Percentiles rank a stretch among this genome's conserved stretches.
Evolutionary conservation across 495 filamentous ascomycete species (phyloP).

Genomic region (Talaromyces borbonicus): DNA sequence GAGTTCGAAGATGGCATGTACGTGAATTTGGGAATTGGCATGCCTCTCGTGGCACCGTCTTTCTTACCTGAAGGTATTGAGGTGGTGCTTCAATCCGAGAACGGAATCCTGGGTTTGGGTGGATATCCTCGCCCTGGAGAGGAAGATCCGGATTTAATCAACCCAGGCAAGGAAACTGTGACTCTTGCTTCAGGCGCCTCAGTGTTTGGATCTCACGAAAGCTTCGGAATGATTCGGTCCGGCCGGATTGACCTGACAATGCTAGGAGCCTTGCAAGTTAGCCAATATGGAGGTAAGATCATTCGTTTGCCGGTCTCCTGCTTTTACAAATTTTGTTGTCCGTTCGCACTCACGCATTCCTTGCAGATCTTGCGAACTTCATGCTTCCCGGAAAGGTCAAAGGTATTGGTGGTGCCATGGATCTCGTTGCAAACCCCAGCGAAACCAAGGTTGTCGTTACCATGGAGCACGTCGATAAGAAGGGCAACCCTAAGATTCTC

Average conservation of each 20-base stretch:
- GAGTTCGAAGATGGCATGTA: slow-evolving; percentile 94
- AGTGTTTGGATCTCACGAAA: slow-evolving; percentile 76
- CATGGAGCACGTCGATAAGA: slow-evolving; percentile 89
- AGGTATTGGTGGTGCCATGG: slow-evolving; percentile 89
- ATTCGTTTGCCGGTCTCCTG: neutral
- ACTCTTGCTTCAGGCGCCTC: slow-evolving; percentile 68
- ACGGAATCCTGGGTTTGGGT: slow-evolving; percentile 81
- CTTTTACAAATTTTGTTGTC: too few relatives aligned
- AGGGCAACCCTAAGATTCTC: slow-evolving; percentile 84
- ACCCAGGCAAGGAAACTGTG: slow-evolving; percentile 89
- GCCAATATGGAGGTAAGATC: slow-evolving; percentile 58
- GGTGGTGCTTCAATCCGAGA: slow-evolving; percentile 81
- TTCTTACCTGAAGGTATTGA: slow-evolving; percentile 70
- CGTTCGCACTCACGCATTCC: neutral
- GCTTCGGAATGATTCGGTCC: slow-evolving; percentile 85
- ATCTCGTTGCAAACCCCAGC: slow-evolving; percentile 73
- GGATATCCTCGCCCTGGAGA: slow-evolving; percentile 68
- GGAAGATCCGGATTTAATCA: slow-evolving; percentile 84
- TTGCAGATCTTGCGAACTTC: slow-evolving; percentile 32
- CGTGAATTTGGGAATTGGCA: slow-evolving; percentile 85
- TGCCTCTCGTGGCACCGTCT: slow-evolving; percentile 77
- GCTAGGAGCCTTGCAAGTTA: slow-evolving; percentile 84
- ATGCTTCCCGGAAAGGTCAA: slow-evolving; percentile 91
- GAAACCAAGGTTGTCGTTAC: slow-evolving; percentile 83
- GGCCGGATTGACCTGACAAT: slow-evolving; percentile 87